Evolutionary conservation across 805 yeast species (phyloP), one percentile per base, ranked within the genome.

Genomic region (Candida saitoana): DNA sequence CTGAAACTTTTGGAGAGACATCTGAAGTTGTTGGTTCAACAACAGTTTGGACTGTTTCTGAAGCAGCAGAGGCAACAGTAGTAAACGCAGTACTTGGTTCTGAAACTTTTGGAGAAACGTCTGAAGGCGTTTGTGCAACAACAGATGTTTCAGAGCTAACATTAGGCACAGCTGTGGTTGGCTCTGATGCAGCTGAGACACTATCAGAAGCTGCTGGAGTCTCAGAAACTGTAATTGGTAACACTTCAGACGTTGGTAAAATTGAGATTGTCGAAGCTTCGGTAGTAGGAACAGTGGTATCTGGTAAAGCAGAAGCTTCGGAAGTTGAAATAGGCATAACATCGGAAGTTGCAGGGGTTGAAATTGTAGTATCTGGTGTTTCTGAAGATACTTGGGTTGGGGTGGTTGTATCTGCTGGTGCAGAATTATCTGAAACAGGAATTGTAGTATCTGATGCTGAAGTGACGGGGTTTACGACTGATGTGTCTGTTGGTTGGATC

Each of bases 1-100:
- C 25, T 6, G 38, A 14, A 17, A 27, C 30, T 30, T 40, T 39
- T 16, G 48, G 37, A 19, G 47, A 3, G 19, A 24, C 39, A 20
- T 19, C 43, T 3, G 46, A 24, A n/a, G 40, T 22, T 19, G 45
- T 16, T 15, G 35, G 27, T 22, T 22, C 27, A 22, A 15, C n/a
- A 41, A 11, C 27, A 11, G 27, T 22, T 22, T 6, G 27, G 9
- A 22, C 27, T 7, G 27, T 11, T 22, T 22, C 27, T 7, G 27
- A 22, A n/a, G n/a, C n/a, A n/a, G n/a, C n/a, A n/a, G n/a, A n/a
- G n/a, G n/a, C n/a, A n/a, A n/a, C n/a, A n/a, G n/a, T n/a, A 7
- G 27, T 22, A 22, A 11, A 11, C 11, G 17, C 34, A 8, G 15
- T 12, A 6, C 9, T 8, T 5, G 15, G 5, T n/a, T n/a, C 17